Evolutionary conservation across 192 early-diverging fungal species (phyloP).

Genomic region (Coemansia sp.): DNA sequence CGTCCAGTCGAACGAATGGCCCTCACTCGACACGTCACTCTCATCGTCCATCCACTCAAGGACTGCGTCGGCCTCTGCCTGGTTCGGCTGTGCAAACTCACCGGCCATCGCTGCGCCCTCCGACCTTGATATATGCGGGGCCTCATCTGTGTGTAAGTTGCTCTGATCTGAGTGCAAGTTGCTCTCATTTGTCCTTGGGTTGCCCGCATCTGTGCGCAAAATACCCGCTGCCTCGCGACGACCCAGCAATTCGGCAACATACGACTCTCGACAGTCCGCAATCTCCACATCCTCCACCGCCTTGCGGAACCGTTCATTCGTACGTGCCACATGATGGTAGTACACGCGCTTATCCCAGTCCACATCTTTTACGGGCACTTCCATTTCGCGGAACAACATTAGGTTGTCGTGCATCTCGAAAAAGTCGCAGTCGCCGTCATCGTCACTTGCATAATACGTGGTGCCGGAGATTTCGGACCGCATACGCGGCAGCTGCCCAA

Average conservation of each 20-base stretch:
- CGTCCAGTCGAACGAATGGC: slow-evolving; percentile 46
- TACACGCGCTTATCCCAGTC: slow-evolving; percentile 54
- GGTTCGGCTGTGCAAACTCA: slow-evolving; percentile 1
- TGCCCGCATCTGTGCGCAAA: background rate
- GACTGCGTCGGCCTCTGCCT: slow-evolving; percentile 19
- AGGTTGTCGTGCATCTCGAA: slow-evolving; percentile 28
- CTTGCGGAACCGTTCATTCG: slow-evolving; percentile 14
- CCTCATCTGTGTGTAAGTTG: no score
- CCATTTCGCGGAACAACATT: slow-evolving; percentile 41
- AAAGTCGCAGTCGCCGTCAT: slow-evolving; percentile 15
- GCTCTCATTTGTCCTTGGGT: no score
- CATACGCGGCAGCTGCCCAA: background rate
- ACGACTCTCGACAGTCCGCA: slow-evolving; percentile 32
- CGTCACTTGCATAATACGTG: slow-evolving; percentile 9
- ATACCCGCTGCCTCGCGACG: slow-evolving; percentile 8
- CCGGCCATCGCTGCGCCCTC: background rate
- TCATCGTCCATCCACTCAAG: slow-evolving; percentile 31
- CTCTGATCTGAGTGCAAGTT: no score
- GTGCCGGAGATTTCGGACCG: slow-evolving; percentile 17
- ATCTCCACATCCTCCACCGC: slow-evolving; percentile 22
- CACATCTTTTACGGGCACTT: slow-evolving; percentile 31
- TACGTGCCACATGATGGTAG: slow-evolving; percentile 38
- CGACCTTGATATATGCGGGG: background rate
- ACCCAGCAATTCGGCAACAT: slow-evolving; percentile 28
- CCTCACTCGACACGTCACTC: slow-evolving; percentile 8